phyloP scores from a whole-genome alignment of 2,329 filamentous ascomycete genomes.

The Calonectria crousiana region DNA sequence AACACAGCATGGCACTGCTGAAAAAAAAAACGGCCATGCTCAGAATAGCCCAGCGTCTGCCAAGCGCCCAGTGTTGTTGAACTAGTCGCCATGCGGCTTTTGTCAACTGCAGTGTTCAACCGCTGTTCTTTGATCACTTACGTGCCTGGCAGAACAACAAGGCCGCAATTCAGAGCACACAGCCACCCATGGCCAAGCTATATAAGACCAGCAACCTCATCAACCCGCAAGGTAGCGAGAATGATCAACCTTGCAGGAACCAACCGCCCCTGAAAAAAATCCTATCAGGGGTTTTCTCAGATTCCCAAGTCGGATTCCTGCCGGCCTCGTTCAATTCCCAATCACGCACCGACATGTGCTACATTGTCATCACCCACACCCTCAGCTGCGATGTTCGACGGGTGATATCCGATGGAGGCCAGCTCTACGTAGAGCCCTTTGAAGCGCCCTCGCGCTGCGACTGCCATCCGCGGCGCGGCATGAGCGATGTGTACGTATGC shows the following conservation, averaged over 20 bases:
- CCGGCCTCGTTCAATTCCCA: not conserved
- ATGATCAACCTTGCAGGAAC: not conserved
- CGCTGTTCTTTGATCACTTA: not conserved
- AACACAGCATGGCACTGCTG: not conserved
- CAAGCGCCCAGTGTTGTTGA: not conserved
- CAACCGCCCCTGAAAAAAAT: not conserved
- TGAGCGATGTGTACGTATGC: constrained; percentile 33
- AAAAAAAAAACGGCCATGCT: not conserved
- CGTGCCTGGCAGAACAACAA: not conserved
- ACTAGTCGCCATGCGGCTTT: not conserved
- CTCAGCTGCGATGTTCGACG: constrained; percentile 47
- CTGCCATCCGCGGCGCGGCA: constrained; percentile 24
- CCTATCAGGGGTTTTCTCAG: not conserved
- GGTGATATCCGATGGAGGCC: constrained; percentile 39
- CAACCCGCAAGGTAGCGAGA: not conserved
- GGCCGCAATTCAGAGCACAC: not conserved
- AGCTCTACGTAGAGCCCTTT: constrained; percentile 42
- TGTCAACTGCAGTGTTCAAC: not conserved
- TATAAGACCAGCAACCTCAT: not conserved
- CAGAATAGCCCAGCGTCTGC: not conserved
- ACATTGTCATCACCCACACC: constrained; percentile 41
- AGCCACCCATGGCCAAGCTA: not conserved
- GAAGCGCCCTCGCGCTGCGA: constrained; percentile 32
- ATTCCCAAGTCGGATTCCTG: not conserved
- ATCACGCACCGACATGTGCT: constrained; percentile 36